Percentiles rank a stretch among this genome's conserved stretches.
Conservation (phyloP, 768 basidiomycete species). For the Clavulina sp. region DNA sequence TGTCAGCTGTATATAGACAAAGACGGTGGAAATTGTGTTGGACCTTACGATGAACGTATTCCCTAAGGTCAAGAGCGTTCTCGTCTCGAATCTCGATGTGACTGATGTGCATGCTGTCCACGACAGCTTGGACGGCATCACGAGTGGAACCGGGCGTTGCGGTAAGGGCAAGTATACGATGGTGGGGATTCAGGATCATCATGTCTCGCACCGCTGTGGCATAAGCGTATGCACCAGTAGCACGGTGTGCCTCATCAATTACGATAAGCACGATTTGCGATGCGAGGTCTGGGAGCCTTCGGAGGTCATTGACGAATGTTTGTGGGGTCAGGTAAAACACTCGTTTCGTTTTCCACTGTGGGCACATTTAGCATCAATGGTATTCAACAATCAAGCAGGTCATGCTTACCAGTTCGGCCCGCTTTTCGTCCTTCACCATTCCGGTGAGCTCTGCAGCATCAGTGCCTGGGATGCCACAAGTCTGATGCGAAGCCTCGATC, state of each 20-base stretch:
- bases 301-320: conserved; percentile 79
- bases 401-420: conserved; percentile 23
- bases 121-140: conserved; percentile 73
- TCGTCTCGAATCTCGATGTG: conserved; percentile 91
- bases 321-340: conserved; percentile 96
- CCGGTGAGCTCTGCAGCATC: conserved; percentile 84
- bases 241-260: conserved; percentile 87
- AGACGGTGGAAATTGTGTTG: background rate
- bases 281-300: too few relatives aligned
- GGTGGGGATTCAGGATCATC: conserved; percentile 89
- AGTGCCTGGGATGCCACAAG: conserved; percentile 78
- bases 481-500: conserved; percentile 78
- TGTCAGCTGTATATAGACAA: background rate
- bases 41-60: conserved; percentile 81
- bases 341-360: conserved; percentile 62
- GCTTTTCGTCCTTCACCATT: conserved; percentile 32
- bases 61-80: conserved; percentile 66
- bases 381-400: conserved; percentile 4
- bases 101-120: conserved; percentile 90
- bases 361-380: background rate
- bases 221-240: conserved; percentile 85
- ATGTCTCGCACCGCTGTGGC: conserved; percentile 69
- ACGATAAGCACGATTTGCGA: background rate
- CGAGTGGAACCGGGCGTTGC: conserved; percentile 83
- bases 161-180: conserved; percentile 81